Conservation (phyloP, 352 stramenopile genomes). For the Pythium sukuiense region DNA sequence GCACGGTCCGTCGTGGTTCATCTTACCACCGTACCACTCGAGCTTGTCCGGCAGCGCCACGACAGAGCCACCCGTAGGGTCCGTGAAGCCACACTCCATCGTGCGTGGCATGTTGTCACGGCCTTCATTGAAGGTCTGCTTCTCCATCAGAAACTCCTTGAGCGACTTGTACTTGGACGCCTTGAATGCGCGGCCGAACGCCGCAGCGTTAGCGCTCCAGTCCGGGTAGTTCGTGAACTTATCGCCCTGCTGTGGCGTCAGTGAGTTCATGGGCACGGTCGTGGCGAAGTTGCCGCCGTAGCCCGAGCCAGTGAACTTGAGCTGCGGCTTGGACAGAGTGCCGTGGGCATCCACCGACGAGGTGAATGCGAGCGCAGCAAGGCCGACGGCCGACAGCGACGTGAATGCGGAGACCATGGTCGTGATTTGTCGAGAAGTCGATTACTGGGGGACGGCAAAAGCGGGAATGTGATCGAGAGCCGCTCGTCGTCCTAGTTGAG, state of each 20-base stretch:
- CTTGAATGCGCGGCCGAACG: constrained; percentile 30
- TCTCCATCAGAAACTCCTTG: constrained; percentile 41
- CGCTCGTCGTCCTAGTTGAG: background rate
- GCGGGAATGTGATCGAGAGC: background rate
- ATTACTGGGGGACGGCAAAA: background rate
- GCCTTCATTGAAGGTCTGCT: constrained; percentile 29
- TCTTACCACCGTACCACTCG: constrained; percentile 43
- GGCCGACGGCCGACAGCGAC: background rate
- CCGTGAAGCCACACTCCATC: constrained; percentile 46
- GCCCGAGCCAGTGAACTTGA: constrained; percentile 11
- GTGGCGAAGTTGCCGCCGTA: constrained; percentile 17
- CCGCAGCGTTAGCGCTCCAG: constrained; percentile 7
- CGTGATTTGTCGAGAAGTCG: background rate
- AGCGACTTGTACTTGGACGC: constrained; percentile 46
- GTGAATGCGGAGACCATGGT: constrained; percentile 7
- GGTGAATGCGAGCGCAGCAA: background rate
- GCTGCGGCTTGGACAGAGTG: constrained; percentile 7
- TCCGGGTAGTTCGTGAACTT: constrained; percentile 6
- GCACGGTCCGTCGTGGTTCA: constrained; percentile 44
- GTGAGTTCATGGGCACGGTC: background rate
- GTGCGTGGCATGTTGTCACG: constrained; percentile 18
- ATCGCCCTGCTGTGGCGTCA: background rate
- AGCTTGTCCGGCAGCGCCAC: constrained; percentile 35
- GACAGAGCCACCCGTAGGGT: constrained; percentile 34
- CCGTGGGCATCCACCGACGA: constrained; percentile 9